phyloP scores from a whole-genome alignment of 306 rosid genomes.

The Trifolium dubium region DNA sequence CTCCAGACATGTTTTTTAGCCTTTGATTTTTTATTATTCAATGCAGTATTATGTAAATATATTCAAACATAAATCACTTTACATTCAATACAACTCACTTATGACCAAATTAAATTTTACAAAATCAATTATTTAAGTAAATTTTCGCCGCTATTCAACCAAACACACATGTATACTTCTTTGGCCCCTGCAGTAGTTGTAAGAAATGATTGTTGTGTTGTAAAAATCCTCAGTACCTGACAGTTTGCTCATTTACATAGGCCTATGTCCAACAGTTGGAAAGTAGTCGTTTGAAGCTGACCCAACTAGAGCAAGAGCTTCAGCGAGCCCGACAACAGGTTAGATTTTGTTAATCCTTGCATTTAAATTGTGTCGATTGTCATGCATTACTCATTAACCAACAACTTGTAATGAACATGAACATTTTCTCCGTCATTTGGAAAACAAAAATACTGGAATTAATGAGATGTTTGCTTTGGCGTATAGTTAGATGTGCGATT shows the following conservation, averaged over 20 bases:
- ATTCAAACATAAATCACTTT: background rate
- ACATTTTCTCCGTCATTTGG: no score
- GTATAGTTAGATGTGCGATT: no score
- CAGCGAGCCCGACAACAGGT: slow-evolving; percentile 99
- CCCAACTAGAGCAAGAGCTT: slow-evolving; percentile 97
- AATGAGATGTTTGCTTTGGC: no score
- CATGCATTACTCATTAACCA: no score
- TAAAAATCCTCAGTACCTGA: slow-evolving; percentile 8
- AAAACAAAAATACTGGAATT: no score
- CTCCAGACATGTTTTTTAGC: background rate
- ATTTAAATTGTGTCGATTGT: background rate
- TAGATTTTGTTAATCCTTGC: slow-evolving; percentile 31
- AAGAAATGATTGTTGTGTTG: slow-evolving; percentile 22
- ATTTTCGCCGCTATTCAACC: background rate
- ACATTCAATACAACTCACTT: background rate
- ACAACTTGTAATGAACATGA: no score
- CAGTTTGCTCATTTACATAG: slow-evolving; percentile 46
- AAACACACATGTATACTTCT: background rate
- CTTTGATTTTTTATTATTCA: background rate
- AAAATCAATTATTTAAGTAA: background rate
- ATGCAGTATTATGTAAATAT: background rate
- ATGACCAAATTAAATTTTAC: background rate
- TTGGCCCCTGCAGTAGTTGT: slow-evolving; percentile 2
- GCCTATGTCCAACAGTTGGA: slow-evolving; percentile 97
- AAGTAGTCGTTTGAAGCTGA: slow-evolving; percentile 94